Evolutionary conservation across 495 filamentous ascomycete species (phyloP), one percentile per base, ranked within the genome.

Genomic region (Usnea hakonensis): DNA sequence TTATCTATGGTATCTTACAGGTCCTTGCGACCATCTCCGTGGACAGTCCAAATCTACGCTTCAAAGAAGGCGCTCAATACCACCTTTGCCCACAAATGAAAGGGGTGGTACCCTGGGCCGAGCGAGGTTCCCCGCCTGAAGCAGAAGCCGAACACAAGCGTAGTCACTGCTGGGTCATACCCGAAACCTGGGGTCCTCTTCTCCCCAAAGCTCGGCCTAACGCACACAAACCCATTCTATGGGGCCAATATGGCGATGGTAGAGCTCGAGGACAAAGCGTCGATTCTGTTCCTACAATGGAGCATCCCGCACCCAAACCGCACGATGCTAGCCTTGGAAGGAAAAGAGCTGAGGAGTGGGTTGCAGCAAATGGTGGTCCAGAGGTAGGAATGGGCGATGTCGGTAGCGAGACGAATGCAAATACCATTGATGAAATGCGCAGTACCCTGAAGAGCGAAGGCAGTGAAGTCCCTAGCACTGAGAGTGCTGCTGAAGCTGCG

Each of bases 1-100:
- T 91, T 16, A 79, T 91, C 41, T 91, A 91, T 69, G 82, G 84
- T 37, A 76, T 87, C 17, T 73, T 91, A 23, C 88, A 91, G 70
- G 84, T 83, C 0, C 78, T 90, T 2, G 86, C 86, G 1, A 82
- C 79, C 48, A 77, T 90, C 44, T 80, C 85, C 10, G 87, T 89
- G 38, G 87, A 90, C 65, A 76, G 82, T 6, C 83, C 83, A 13
- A 78, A 80, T 26, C 74, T 87, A 0, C 78, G 79, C 11, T 86
- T 82, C 69, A 79, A 76, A 19, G 79, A 85, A 10, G 79, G 78
- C 14, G 85, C 87, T 3, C 65, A 78, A 37, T 89, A 90, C 69
- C 85, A 87, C 66, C 78, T 90, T 17, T 84, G 80, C 55, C 78
- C 83, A 19, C 74, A 76, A 17, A 76, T 87, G 28, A 77, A 76